Base-by-base conservation (phyloP, 495 filamentous ascomycete species). In the Polyplosphaeria fusca region DNA sequence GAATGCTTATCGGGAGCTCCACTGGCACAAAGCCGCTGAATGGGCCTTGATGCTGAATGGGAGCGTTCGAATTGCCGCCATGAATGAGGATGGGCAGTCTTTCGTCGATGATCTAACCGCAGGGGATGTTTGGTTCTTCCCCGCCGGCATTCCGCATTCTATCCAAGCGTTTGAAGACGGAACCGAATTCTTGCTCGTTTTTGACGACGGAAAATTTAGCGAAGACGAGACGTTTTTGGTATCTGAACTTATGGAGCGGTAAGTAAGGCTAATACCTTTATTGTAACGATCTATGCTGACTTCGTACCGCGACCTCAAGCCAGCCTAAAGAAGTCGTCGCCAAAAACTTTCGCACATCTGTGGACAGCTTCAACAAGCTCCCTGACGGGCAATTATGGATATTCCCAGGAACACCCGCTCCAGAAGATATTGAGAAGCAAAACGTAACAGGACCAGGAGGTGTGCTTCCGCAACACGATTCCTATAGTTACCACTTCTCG, bases 81-180 rank as follows among this genome's bases (percentile, higher is more conserved):
- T 88, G 4, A 85, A 88, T 70, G 76, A 81, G 49, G 79, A 86
- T 43, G 85, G 85, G 4, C 82, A 79, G 27, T 82, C 76, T 58
- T 86, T 86, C 65, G 78, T 86, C 51, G 84, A 86, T 53, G 84
- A 86, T 63, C 70, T 86, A n/a, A 74, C 79, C 45, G 77, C 78
- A 49, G 85, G 85, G 14, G 84, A 88, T 66, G 71, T 88, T 2
- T 88, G 85, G 85, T 88, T 58, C 62, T 88, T 86, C 70, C 84
- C 84, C n/a, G 77, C 77, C 24, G 85, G 85, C 14, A 76, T 85
- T 28, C 84, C 85, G 4, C 84, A 88, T 69, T 85, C 82, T 0
- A 76, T 88, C 11, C 85, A 88, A 48, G 85, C 83, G 3, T 73
- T 88, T 53, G 70, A 76, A 3, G 82, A 86, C 58, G 85, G 84